Evolutionary conservation across 1,284 basidiomycete genomes (phyloP), one percentile per base, ranked within the genome.

Genomic region (Baeospora myosura): DNA sequence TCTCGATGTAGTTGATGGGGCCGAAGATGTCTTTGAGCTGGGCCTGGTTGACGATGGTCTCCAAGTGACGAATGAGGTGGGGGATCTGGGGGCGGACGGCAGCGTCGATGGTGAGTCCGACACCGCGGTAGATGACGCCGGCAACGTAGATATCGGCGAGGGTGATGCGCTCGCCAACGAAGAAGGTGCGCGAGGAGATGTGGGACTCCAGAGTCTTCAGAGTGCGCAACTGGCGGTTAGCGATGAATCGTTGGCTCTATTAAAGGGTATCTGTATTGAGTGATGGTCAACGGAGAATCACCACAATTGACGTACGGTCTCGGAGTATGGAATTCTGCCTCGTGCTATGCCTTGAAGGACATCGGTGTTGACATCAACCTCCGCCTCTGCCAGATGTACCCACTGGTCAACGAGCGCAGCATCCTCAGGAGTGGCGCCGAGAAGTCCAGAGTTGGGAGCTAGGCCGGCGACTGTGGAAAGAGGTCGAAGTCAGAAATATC

Each of bases 91-190:
- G 68, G 47, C 90, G 82, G 38, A 69, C 55, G 34, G 73, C 52
- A 7, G 81, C 77, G 54, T 89, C 91, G 51, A 90, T 52, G 50
- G 76, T 74, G 52, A 71, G 42, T 5, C 48, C 39, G 49, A 74
- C 68, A 4, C 71, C 68, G 50, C 68, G 68, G 51, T 68, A 68
- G 50, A 90, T 59, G 55, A 72, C 52, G 31, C 71, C 62, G 32
- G 84, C 89, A 51, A 91, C 52, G 53, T 69, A 65, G 64, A 98
- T 65, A 60, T 98, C 95, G 51, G 93, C 95, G 41, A 95, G 74
- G 47, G 93, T 91, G 72, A 98, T 83, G 55, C 94, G 89, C 64
- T 98, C 90, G 56, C 84, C 85, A 43, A 93, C 92, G 55, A 97
- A 76, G 79, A 84, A 98, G 42, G 95, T 98, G 58, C 78, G 80